Conservation (phyloP, 2,329 filamentous ascomycete genomes). For the Cylindrodendrum hubeiense region DNA sequence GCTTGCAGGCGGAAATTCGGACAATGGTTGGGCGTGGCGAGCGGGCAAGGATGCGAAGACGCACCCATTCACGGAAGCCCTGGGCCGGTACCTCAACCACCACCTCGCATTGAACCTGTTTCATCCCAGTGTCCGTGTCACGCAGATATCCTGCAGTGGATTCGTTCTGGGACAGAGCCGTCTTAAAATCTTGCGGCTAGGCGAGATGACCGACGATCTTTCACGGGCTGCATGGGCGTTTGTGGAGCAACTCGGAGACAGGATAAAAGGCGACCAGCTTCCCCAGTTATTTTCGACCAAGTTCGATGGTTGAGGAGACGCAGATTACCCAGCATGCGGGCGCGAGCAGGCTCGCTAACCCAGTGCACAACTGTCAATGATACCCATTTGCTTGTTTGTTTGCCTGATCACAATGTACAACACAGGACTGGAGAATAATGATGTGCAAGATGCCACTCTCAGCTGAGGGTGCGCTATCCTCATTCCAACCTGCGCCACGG, state of each 20-base stretch:
- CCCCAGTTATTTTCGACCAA: conserved; percentile 41
- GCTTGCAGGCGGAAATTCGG: conserved; percentile 60
- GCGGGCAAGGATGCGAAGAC: conserved; percentile 30
- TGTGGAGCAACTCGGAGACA: conserved; percentile 51
- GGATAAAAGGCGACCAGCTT: conserved; percentile 45
- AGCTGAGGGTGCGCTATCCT: not conserved
- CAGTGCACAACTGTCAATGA: conserved; percentile 6
- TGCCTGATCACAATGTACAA: not conserved
- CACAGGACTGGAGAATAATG: not conserved
- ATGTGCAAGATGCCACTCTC: not conserved
- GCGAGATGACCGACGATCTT: conserved; percentile 47
- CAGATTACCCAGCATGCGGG: not conserved
- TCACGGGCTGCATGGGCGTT: conserved; percentile 54
- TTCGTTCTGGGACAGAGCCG: conserved; percentile 67
- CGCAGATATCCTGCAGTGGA: conserved; percentile 66
- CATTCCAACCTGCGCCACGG: not conserved
- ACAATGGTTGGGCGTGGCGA: conserved; percentile 68
- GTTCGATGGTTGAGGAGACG: conserved; percentile 25
- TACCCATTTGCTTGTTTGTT: conserved; percentile 10
- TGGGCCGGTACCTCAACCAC: conserved; percentile 63
- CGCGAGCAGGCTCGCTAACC: not conserved
- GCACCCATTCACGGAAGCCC: conserved; percentile 62
- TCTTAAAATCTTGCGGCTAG: conserved; percentile 59
- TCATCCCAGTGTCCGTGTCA: conserved; percentile 65
- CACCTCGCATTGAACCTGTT: conserved; percentile 68